Percentiles rank a stretch among this genome's conserved stretches.
These are phyloP conservation scores for Neospermospora avenae DNA, from an alignment of 2,329 filamentous ascomycete genomes.

Conservation along the genomic window DNA sequence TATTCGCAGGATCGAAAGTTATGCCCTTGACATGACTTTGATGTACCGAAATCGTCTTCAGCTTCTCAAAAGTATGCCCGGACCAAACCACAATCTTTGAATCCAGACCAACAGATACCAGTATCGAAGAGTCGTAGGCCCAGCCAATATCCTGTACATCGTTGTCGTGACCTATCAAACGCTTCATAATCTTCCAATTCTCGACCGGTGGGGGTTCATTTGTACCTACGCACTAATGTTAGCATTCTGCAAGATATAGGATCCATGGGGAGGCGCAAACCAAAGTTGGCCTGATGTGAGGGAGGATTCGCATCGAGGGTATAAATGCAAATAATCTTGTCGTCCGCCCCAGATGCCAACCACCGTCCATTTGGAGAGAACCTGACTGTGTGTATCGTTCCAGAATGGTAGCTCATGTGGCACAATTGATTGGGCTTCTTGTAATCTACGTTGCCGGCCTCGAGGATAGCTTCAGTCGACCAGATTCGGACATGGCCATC, in stretches of 20 bases:
- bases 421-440: slow-evolving; percentile 86
- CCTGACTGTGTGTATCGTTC: slow-evolving; percentile 93
- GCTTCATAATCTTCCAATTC: slow-evolving; percentile 95
- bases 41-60: slow-evolving; percentile 89
- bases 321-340: slow-evolving; percentile 98
- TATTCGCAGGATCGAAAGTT: slow-evolving; percentile 97
- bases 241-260: slow-evolving; percentile 18
- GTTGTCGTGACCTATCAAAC: slow-evolving; percentile 94
- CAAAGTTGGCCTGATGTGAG: slow-evolving; percentile 73
- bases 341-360: slow-evolving; percentile 93
- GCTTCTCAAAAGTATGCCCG: slow-evolving; percentile 94
- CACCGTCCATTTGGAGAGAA: slow-evolving; percentile 96
- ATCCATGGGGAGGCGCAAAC: slow-evolving; percentile 44
- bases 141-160: slow-evolving; percentile 97
- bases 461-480: slow-evolving; percentile 92
- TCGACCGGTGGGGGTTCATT: slow-evolving; percentile 91
- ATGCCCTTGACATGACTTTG: slow-evolving; percentile 98
- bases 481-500: slow-evolving; percentile 97
- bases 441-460: slow-evolving; percentile 68
- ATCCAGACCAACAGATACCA: slow-evolving; percentile 94
- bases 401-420: slow-evolving; percentile 97
- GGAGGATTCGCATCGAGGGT: slow-evolving; percentile 76
- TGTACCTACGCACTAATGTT: slow-evolving; percentile 47
- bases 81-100: slow-evolving; percentile 99
- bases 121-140: slow-evolving; percentile 92